Base-by-base conservation (phyloP, 1,284 basidiomycete genomes). In the Sanghuangporus sanghuang region DNA sequence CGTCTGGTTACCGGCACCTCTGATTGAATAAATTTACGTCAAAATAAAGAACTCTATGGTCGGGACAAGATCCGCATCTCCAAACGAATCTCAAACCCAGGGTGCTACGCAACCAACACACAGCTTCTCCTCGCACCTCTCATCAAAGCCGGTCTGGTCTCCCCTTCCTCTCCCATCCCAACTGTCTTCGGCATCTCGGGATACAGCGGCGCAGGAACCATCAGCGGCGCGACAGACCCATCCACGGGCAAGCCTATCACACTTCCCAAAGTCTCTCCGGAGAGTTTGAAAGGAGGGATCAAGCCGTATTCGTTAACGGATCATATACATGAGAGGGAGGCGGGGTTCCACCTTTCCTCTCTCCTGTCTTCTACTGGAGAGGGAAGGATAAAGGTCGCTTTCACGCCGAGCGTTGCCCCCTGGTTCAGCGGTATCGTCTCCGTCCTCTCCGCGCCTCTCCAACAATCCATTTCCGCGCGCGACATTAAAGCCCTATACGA, bases 321-420 rank as follows among this genome's bases (percentile, higher is more conserved):
- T 76, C 96, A 99, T 77, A 98, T 99, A 71, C 96, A 99, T 79
- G 96, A 99, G 76, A 92, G 96, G 57, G 96, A 99, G 76, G 92
- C 95, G 0, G 86, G 86, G 1, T 78, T 80, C 64, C 96, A 98
- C 74, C 86, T 99, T 52, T 85, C 89, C 1, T 77, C 74, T 16
- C 83, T 96, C 38, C 73, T 85, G 38, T 8, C 57, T 67, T 9
- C 71, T 69, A 12, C 67, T 66, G 44, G 39, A 46, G 50, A 23
- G 14, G 21, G 23, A 32, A 46, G 44, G 44, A 68, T 96, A 67
- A 84, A 88, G 66, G 74, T 98, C 38, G 92, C 89, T 9, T 99
- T 99, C 76, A 80, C 95, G 42, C 96, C 96, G 1, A 80, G 81
- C 57, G 94, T 98, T 14, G 89, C 89, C 0, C 90, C 95, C 5